phyloP scores from a whole-genome alignment of 768 basidiomycete genomes.

The Hericium erinaceus region DNA sequence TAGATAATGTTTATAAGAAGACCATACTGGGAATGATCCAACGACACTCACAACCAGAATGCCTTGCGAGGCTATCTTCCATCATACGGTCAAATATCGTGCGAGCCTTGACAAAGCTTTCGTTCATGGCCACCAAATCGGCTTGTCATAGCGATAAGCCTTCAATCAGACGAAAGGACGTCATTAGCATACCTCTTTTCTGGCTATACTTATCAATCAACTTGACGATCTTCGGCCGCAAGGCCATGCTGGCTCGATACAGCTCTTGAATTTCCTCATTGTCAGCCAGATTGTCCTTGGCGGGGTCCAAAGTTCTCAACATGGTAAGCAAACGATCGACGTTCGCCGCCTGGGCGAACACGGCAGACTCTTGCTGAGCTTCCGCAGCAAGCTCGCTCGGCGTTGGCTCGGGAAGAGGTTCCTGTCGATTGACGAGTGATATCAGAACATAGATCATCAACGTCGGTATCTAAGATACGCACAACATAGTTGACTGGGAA shows the following conservation, averaged over 20 bases:
- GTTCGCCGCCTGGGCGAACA: slow-evolving; percentile 80
- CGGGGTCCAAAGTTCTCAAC: background rate
- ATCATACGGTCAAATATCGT: slow-evolving; percentile 91
- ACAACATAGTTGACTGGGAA: slow-evolving; percentile 98
- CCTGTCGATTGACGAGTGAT: slow-evolving; percentile 31
- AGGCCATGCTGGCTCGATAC: slow-evolving; percentile 80
- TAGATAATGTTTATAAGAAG: slow-evolving; percentile 16
- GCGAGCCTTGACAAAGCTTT: slow-evolving; percentile 82
- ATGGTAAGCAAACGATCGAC: slow-evolving; percentile 57
- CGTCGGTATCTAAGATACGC: slow-evolving; percentile 20
- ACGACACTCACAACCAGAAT: slow-evolving; percentile 44
- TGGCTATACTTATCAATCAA: slow-evolving; percentile 96
- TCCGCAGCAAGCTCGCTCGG: slow-evolving; percentile 68
- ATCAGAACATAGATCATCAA: background rate
- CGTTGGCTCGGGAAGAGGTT: slow-evolving; percentile 80
- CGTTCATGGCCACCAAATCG: slow-evolving; percentile 90
- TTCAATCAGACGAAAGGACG: background rate
- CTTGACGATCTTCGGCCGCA: slow-evolving; percentile 92
- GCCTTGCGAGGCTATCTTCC: slow-evolving; percentile 77
- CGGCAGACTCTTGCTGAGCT: slow-evolving; percentile 77
- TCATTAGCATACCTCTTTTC: slow-evolving; percentile 55
- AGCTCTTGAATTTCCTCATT: slow-evolving; percentile 51
- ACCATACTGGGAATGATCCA: slow-evolving; percentile 2
- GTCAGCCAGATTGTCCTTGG: slow-evolving; percentile 11
- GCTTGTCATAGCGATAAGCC: slow-evolving; percentile 34